Percentiles rank a stretch among this genome's conserved stretches.
phyloP scores from a whole-genome alignment of 2,329 filamentous ascomycete genomes.

The Aspergillus calidoustus region DNA sequence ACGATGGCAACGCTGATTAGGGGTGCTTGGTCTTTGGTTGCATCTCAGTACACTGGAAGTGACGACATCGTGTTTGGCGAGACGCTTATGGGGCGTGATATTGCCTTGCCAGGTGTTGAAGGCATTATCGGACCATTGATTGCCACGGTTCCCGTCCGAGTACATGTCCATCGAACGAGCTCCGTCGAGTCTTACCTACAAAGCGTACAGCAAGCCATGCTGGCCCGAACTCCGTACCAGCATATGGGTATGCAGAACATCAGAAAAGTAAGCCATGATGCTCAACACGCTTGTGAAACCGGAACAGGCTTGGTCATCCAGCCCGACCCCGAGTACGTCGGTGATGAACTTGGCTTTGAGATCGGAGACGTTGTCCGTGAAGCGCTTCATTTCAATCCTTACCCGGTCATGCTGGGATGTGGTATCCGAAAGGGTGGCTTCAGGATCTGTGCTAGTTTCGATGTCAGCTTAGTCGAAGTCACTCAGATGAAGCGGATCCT shows the following conservation, averaged over 20 bases:
- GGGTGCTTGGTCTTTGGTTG: slow-evolving; percentile 54
- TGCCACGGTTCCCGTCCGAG: slow-evolving; percentile 54
- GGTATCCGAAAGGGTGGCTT: slow-evolving; percentile 50
- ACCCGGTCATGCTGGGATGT: slow-evolving; percentile 56
- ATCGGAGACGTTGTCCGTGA: slow-evolving; percentile 41
- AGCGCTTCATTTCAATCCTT: slow-evolving; percentile 52
- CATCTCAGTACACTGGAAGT: slow-evolving; percentile 50
- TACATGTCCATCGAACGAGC: slow-evolving; percentile 38
- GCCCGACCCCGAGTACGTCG: slow-evolving; percentile 43
- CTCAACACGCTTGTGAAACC: slow-evolving; percentile 43
- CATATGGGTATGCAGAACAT: slow-evolving; percentile 58
- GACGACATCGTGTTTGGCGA: slow-evolving; percentile 56
- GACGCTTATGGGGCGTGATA: slow-evolving; percentile 55
- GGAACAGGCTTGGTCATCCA: slow-evolving; percentile 46
- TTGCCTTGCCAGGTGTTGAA: slow-evolving; percentile 51
- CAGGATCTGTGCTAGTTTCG: slow-evolving; percentile 51
- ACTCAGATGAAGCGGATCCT: slow-evolving; percentile 46
- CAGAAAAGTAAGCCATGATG: slow-evolving; percentile 45
- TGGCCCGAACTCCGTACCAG: slow-evolving; percentile 50
- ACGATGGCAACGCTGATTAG: slow-evolving; percentile 55
- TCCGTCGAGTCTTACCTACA: slow-evolving; percentile 37
- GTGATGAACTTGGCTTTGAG: slow-evolving; percentile 43
- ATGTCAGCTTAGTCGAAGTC: slow-evolving; percentile 41
- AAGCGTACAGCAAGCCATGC: slow-evolving; percentile 37
- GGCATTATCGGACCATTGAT: slow-evolving; percentile 55